Evolutionary conservation across 306 rosid species (phyloP).

Genomic region (Vicia faba): DNA sequence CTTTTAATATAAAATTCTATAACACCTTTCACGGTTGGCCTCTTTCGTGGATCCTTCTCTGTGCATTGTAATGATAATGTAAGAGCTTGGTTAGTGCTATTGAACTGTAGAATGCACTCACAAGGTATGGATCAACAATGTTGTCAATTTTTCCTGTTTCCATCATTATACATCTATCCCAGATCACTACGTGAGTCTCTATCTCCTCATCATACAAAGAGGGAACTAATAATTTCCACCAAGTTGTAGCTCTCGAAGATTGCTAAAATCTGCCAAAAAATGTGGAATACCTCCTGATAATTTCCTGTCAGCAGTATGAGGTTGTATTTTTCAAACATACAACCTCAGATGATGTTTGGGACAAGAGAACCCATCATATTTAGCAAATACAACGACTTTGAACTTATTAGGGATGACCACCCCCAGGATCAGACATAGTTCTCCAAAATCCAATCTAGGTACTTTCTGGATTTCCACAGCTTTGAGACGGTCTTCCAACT

Average conservation of each 20-base stretch:
- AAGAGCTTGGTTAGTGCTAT: slow-evolving; percentile 19
- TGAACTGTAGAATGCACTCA: slow-evolving; percentile 16
- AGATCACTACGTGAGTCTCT: slow-evolving; percentile 43
- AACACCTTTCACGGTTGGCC: slow-evolving; percentile 65
- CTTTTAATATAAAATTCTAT: background rate
- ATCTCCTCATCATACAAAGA: slow-evolving; percentile 37
- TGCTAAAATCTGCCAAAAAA: slow-evolving; percentile 47
- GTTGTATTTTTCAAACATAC: no score
- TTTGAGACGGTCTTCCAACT: no score
- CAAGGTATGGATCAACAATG: slow-evolving; percentile 57
- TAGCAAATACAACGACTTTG: no score
- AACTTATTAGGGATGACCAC: no score
- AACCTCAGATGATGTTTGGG: no score
- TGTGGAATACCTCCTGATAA: slow-evolving; percentile 64
- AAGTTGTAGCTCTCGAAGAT: slow-evolving; percentile 60
- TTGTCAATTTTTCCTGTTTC: slow-evolving; percentile 39
- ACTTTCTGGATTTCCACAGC: no score
- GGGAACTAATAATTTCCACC: slow-evolving; percentile 68
- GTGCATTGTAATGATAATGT: slow-evolving; percentile 68
- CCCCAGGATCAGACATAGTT: no score
- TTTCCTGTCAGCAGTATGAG: no score
- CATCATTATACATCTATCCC: slow-evolving; percentile 60
- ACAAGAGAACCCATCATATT: no score
- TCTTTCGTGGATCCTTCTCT: slow-evolving; percentile 48
- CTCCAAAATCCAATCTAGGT: no score